A percentile compares a stretch with the other conserved stretches of the same genome.
These are phyloP conservation scores for Macrophomina pseudophaseolina DNA, from an alignment of 2,329 filamentous ascomycete genomes.

Conservation along the genomic window DNA sequence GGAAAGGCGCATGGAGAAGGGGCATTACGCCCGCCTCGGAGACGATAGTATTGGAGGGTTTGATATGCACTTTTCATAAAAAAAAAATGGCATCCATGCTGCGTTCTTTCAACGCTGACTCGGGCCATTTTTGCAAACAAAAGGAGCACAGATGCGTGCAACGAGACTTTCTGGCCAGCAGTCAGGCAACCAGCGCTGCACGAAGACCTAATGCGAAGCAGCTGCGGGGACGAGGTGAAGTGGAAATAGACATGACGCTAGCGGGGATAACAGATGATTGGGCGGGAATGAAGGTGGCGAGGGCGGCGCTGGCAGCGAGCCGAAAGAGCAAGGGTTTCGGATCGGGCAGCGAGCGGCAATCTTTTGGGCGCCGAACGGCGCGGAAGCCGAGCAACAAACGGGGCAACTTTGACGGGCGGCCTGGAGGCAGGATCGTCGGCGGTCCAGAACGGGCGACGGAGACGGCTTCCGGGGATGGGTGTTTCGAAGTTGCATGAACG, in stretches of 20 bases:
- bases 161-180: not conserved
- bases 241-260: slow-evolving; percentile 15
- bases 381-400: not conserved
- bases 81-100: too few species aligned
- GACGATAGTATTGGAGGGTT: too few species aligned
- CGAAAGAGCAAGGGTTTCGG: not conserved
- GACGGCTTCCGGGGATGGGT: not conserved
- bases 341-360: not conserved
- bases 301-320: slow-evolving; percentile 7
- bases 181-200: not conserved
- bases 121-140: too few species aligned
- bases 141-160: not conserved
- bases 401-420: not conserved
- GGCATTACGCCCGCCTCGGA: too few species aligned
- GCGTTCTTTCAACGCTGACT: too few species aligned
- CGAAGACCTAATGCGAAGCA: not conserved
- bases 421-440: not conserved
- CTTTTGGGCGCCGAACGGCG: not conserved
- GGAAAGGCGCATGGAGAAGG: too few species aligned
- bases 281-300: slow-evolving; percentile 12
- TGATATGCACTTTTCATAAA: too few species aligned
- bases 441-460: slow-evolving; percentile 14
- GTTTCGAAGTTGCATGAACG: slow-evolving; percentile 22
- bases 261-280: slow-evolving; percentile 1
- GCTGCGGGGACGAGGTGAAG: slow-evolving; percentile 8